Evolutionary conservation across 345 rosid genomes (phyloP).

Genomic region (Sisymbrium altissimum): DNA sequence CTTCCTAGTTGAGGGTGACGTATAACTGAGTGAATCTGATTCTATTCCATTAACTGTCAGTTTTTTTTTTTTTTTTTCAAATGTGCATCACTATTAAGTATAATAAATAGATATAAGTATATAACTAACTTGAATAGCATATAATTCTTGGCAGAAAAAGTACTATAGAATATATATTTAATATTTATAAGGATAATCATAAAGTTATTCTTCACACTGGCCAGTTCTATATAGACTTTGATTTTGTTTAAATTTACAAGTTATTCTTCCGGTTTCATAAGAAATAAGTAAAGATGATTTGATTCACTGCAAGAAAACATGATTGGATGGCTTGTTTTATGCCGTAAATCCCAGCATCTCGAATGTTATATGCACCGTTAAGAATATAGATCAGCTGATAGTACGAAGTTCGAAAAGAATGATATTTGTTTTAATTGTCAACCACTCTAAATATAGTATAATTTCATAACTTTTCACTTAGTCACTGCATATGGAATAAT

Average conservation of each 20-base stretch:
- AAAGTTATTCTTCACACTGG: constrained; percentile 15
- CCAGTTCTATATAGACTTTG: background rate
- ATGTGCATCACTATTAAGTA: constrained; percentile 19
- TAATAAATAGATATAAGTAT: background rate
- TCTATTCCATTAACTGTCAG: constrained; percentile 30
- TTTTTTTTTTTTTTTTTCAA: background rate
- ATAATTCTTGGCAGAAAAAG: background rate
- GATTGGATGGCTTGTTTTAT: constrained; percentile 15
- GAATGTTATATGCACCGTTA: background rate
- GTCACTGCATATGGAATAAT: background rate
- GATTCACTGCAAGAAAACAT: background rate
- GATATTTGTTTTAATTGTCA: constrained; percentile 12
- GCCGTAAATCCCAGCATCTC: constrained; percentile 19
- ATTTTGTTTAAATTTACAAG: background rate
- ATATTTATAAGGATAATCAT: background rate
- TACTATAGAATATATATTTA: background rate
- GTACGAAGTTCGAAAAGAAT: background rate
- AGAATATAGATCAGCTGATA: background rate
- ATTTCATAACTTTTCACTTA: background rate
- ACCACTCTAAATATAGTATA: constrained; percentile 8
- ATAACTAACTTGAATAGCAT: background rate
- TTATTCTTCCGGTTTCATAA: background rate
- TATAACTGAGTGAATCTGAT: constrained; percentile 26
- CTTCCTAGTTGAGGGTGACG: constrained; percentile 16
- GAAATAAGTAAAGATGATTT: background rate